These are phyloP conservation scores for Purpureocillium lavendulum DNA, from an alignment of 2,329 filamentous ascomycete species.

Conservation along the genomic window DNA sequence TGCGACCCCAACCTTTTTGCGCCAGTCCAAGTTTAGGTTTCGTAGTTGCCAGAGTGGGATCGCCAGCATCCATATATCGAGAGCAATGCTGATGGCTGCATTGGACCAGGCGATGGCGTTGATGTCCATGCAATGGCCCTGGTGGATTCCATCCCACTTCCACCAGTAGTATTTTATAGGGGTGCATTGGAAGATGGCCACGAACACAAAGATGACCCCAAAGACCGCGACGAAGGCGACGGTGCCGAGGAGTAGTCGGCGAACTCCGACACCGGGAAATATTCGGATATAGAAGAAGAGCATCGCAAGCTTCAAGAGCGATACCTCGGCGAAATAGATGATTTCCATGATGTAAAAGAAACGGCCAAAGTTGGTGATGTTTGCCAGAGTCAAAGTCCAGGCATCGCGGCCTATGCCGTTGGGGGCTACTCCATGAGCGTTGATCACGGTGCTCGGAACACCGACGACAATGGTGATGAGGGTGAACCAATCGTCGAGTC, in stretches of 20 bases:
- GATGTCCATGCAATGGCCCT: constrained; percentile 39
- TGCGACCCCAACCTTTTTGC: constrained; percentile 38
- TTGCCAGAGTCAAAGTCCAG: constrained; percentile 34
- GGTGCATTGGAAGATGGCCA: constrained; percentile 39
- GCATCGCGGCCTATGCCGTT: constrained; percentile 42
- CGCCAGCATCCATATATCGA: constrained; percentile 43
- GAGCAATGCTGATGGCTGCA: constrained; percentile 41
- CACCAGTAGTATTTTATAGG: constrained; percentile 46
- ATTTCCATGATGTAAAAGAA: constrained; percentile 34
- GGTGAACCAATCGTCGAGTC: constrained; percentile 29
- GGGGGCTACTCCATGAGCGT: constrained; percentile 19
- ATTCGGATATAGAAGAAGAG: constrained; percentile 48
- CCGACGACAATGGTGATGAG: constrained; percentile 16
- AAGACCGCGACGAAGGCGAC: constrained; percentile 28
- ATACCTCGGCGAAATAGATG: constrained; percentile 37
- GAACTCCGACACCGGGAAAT: constrained; percentile 33
- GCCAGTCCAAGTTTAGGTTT: constrained; percentile 32
- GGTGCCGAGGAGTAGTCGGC: constrained; percentile 32
- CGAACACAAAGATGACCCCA: constrained; percentile 31
- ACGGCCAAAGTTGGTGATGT: constrained; percentile 33
- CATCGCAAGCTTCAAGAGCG: constrained; percentile 41
- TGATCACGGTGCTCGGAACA: constrained; percentile 21
- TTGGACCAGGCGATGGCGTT: constrained; percentile 42
- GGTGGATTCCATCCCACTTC: constrained; percentile 37
- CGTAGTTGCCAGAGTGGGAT: constrained; percentile 39